Conservation (phyloP, 1,284 basidiomycete genomes). For the Caloboletus inedulis region DNA sequence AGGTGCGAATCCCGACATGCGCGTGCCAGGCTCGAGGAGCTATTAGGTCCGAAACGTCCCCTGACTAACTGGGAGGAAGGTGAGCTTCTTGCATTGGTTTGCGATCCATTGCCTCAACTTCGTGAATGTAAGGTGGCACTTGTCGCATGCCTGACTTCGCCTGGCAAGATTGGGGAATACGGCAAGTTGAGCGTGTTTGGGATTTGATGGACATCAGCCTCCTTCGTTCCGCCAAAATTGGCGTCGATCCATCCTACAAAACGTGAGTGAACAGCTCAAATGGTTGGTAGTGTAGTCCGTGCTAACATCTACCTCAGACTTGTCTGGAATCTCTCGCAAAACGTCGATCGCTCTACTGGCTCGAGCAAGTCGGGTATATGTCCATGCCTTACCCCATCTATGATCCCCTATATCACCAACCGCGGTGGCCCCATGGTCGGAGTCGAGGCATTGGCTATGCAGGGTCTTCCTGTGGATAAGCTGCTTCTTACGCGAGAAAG, state of each 20-base stretch:
- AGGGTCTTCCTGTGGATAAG: conserved; percentile 90
- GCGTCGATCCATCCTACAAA: conserved; percentile 82
- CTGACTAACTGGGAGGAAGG: conserved; percentile 94
- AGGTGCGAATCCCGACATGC: conserved; percentile 92
- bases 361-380: conserved; percentile 81
- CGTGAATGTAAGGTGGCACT: conserved; percentile 56
- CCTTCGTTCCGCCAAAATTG: conserved; percentile 77
- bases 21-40: conserved; percentile 81
- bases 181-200: conserved; percentile 92
- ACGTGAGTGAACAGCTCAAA: conserved; percentile 52
- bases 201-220: conserved; percentile 92
- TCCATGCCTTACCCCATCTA: conserved; percentile 90
- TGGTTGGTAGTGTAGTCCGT: conserved; percentile 5
- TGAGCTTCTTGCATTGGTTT: conserved; percentile 27
- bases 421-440: conserved; percentile 97
- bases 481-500: conserved; percentile 89
- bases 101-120: not conserved
- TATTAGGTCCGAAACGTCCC: conserved; percentile 79
- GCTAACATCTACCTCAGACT: conserved; percentile 43
- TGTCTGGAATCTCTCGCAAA: conserved; percentile 98
- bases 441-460: conserved; percentile 88
- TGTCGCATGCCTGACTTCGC: conserved; percentile 88
- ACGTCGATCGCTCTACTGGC: conserved; percentile 87
- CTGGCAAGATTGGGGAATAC: conserved; percentile 91
- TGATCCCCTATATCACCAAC: conserved; percentile 95